Percentiles rank a stretch among this genome's conserved stretches.
Evolutionary conservation across 2,329 filamentous ascomycete genomes (phyloP).

Genomic region (Fusarium equiseti): DNA sequence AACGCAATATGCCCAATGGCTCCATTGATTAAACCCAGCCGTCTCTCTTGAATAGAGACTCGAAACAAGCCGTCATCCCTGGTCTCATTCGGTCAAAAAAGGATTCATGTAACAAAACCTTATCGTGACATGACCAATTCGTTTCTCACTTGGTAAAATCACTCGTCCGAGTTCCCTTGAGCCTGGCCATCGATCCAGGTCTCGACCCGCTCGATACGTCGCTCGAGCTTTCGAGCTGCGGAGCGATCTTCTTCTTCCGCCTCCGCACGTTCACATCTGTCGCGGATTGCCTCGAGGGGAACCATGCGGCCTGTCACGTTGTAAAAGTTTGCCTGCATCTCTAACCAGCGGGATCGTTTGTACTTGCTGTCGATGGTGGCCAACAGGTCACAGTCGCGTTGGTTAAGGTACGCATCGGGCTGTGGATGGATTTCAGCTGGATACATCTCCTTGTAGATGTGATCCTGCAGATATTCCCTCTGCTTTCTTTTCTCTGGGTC

Average conservation of each 20-base stretch:
- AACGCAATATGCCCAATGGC: neutral
- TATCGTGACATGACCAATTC: neutral
- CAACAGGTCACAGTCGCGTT: constrained; percentile 53
- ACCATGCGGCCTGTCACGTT: constrained; percentile 59
- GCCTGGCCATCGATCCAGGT: constrained; percentile 36
- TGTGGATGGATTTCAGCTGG: constrained; percentile 39
- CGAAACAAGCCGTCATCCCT: neutral
- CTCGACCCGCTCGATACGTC: constrained; percentile 28
- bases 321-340: constrained; percentile 59
- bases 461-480: constrained; percentile 49
- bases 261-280: constrained; percentile 51
- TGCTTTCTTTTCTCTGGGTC: constrained; percentile 42
- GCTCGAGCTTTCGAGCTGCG: constrained; percentile 2
- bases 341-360: constrained; percentile 53
- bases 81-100: neutral
- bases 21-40: neutral
- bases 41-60: constrained; percentile 9
- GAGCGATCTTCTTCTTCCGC: constrained; percentile 17
- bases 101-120: constrained; percentile 5
- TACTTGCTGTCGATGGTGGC: constrained; percentile 52
- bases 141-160: neutral
- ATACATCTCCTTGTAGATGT: constrained; percentile 51
- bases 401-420: constrained; percentile 45
- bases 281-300: constrained; percentile 53
- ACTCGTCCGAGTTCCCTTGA: constrained; percentile 4